These are phyloP conservation scores for Colletotrichum lentis DNA, from an alignment of 2,329 filamentous ascomycete species.

Conservation along the genomic window DNA sequence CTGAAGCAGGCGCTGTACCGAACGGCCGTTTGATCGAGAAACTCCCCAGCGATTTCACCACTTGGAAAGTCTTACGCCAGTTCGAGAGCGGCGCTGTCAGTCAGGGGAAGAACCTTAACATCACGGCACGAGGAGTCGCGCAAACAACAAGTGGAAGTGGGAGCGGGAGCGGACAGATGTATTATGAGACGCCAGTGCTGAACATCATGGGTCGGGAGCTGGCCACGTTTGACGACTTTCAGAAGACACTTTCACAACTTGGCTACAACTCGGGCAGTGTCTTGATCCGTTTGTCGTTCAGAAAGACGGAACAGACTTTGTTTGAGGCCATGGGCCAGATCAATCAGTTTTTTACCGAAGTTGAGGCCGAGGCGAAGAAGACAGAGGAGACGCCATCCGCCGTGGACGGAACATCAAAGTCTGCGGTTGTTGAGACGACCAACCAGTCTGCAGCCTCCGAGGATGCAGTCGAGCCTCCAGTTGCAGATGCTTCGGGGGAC, in stretches of 20 bases:
- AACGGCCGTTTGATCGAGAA: constrained; percentile 80
- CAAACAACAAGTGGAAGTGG: constrained; percentile 62
- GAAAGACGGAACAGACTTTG: constrained; percentile 77
- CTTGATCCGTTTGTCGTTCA: constrained; percentile 80
- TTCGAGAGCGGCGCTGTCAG: constrained; percentile 82
- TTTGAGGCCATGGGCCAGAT: constrained; percentile 89
- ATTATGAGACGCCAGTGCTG: constrained; percentile 86
- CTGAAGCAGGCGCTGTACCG: constrained; percentile 69
- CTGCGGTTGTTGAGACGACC: constrained; percentile 30
- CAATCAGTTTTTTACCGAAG: constrained; percentile 72
- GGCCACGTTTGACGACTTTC: constrained; percentile 78
- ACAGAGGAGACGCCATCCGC: constrained; percentile 34
- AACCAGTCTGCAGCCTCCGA: constrained; percentile 20
- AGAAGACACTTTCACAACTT: constrained; percentile 87
- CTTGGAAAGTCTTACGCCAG: constrained; percentile 90
- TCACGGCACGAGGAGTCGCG: constrained; percentile 84
- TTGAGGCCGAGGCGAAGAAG: constrained; percentile 46
- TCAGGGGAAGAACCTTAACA: constrained; percentile 71
- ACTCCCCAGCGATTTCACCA: constrained; percentile 83
- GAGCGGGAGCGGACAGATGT: constrained; percentile 75
- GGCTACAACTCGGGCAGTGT: constrained; percentile 87
- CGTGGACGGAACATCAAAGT: constrained; percentile 31
- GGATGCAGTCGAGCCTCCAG: background rate
- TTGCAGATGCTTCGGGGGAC: background rate
- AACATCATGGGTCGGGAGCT: constrained; percentile 85